Base-by-base conservation (phyloP, 768 basidiomycete species). In the Pholiota conissans region DNA sequence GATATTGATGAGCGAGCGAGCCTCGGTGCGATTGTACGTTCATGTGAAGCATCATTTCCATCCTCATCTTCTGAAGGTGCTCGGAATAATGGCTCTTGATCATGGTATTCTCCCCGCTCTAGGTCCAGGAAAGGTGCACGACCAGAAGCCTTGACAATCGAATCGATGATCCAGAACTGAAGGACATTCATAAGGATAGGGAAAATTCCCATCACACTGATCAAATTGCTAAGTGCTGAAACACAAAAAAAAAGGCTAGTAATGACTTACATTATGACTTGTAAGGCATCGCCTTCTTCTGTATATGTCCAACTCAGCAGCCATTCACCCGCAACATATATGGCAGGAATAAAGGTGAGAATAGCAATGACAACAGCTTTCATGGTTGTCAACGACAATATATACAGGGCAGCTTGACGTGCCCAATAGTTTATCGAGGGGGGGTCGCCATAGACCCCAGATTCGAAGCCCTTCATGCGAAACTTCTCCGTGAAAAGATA, bases 81-180 rank as follows among this genome's bases (percentile, higher is more conserved):
- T 18, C 71, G 69, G 67, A 90, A 90, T 6, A 92, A 74, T 18
- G 90, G 90, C 66, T 89, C 84, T 51, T 74, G 75, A 59, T 84
- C 86, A 2, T 69, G 69, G 20, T 68, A 60, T 32, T 73, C 67
- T 16, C 78, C 69, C 0, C 73, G 65, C 56, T 77, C 73, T 0
- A 78, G 48, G 20, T 76, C 80, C 20, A 82, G 68, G 37, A 49
- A 49, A 5, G 49, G 49, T 22, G 74, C 66, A 3, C 79, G 65
- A 8, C 73, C 61, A 27, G 71, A 84, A 1, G 87, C 87, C 73
- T 95, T 95, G 67, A 95, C 91, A 52, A 95, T 94, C 0, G 91
- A 90, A 73, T 97, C 93, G 57, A 97, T 95, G 50, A 97, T 76
- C 86, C 95, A 95, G 80, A 98, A 98, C 69, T 98, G 96, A 10